phyloP scores from a whole-genome alignment of 768 basidiomycete species.

The Lactarius akahatsu region DNA sequence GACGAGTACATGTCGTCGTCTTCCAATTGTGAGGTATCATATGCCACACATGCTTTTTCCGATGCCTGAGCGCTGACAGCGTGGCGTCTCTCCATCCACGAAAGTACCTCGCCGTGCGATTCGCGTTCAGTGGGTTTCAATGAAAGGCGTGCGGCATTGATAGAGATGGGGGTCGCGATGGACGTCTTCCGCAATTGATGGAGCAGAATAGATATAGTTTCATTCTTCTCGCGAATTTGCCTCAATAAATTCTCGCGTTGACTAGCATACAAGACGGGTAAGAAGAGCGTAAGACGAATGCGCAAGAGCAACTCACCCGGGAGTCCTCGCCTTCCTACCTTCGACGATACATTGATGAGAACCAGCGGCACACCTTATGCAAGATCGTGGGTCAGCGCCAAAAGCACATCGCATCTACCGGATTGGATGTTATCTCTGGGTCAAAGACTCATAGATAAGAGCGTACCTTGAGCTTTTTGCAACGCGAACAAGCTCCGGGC shows the following conservation, averaged over 20 bases:
- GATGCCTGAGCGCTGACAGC: constrained; percentile 27
- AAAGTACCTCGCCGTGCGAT: constrained; percentile 34
- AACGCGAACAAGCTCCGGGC: constrained; percentile 34
- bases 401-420: constrained; percentile 28
- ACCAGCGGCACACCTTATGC: constrained; percentile 30
- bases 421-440: background rate
- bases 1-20: constrained; percentile 34
- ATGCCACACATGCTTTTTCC: constrained; percentile 31
- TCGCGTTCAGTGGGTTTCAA: constrained; percentile 32
- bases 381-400: constrained; percentile 18
- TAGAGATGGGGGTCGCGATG: constrained; percentile 35
- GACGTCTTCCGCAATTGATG: constrained; percentile 33
- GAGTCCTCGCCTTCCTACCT: constrained; percentile 38
- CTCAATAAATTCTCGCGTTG: constrained; percentile 36
- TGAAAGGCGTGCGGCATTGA: constrained; percentile 33
- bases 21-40: constrained; percentile 36
- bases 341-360: constrained; percentile 36
- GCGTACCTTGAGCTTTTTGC: constrained; percentile 33
- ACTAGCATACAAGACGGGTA: constrained; percentile 19
- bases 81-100: constrained; percentile 35
- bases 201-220: constrained; percentile 33
- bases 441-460: background rate
- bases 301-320: constrained; percentile 31
- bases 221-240: constrained; percentile 38
- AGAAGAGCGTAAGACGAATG: background rate